These are phyloP conservation scores for Lasiosphaeriaceae sp. DNA, from an alignment of 495 filamentous ascomycete species.

Conservation along the genomic window DNA sequence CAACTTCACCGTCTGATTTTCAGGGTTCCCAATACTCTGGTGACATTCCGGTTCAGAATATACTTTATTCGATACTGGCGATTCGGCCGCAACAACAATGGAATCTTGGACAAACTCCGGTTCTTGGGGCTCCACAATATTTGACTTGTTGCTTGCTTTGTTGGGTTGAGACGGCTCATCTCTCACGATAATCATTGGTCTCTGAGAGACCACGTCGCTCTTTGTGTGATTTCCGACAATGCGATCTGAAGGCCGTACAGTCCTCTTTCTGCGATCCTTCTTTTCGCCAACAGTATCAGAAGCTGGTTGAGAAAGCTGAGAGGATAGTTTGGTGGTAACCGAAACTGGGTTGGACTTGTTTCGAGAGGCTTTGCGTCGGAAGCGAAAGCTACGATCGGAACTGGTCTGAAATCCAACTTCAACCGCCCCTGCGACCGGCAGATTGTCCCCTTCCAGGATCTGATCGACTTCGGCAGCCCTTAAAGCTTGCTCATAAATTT, in stretches of 20 bases:
- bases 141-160: too few relatives aligned
- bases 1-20: background rate
- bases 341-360: background rate
- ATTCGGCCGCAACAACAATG: background rate
- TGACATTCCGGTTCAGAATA: background rate
- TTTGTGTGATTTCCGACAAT: too few relatives aligned
- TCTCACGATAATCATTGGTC: too few relatives aligned
- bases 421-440: background rate
- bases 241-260: too few relatives aligned
- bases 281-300: background rate
- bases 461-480: background rate
- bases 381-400: slow-evolving; percentile 28
- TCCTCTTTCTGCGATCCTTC: background rate
- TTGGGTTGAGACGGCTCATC: too few relatives aligned
- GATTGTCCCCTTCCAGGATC: background rate
- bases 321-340: background rate
- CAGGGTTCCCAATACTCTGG: background rate
- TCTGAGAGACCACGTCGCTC: too few relatives aligned
- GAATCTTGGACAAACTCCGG: background rate
- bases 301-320: background rate
- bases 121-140: background rate
- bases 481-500: background rate
- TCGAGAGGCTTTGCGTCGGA: slow-evolving; percentile 12
- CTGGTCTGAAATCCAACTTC: slow-evolving; percentile 18
- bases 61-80: background rate